Evolutionary conservation across 805 yeast species (phyloP), one percentile per base, ranked within the genome.

Genomic region (Candida silvicultrix): DNA sequence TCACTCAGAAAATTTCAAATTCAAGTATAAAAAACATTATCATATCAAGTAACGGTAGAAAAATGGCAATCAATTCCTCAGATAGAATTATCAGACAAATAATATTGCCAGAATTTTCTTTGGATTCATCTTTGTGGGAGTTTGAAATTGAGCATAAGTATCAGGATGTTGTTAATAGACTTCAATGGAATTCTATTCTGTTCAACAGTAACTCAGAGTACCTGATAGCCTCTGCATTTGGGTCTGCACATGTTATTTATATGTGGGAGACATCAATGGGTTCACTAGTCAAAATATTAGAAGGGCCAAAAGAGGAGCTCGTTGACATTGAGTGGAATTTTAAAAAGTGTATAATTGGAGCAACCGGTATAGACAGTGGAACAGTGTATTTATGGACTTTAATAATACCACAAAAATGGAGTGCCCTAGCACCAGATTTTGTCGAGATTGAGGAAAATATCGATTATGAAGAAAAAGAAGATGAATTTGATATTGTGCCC

Each of bases 381-480:
- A 71, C 80, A 35, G 75, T 90, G 2, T 89, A 86, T 59, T 60
- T 85, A 37, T 92, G 97, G 97, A 77, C 84, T 42, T 75, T 87
- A 10, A 77, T 77, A 36, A 78, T 86, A 19, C 95, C 96, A 1
- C 97, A 89, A 56, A 85, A 87, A 65, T 90, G 98, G 98, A 85
- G 95, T 63, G 95, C 97, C 1, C 69, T 90, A 55, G 97, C 97
- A 0, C 97, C 97, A 1, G 98, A 92, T 63, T 90, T 92, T 61
- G 95, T 85, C 41, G 97, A 90, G 63, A 83, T 90, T 38, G 97
- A 90, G 59, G 96, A 89, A 57, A 92, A 89, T 58, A 83, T 87
- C 10, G 89, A 85, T 47, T 90, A 92, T 59, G 80, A 81, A 53
- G 98, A 90, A 59, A 74, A 76, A 49, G 98, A 90, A 63, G 95